Evolutionary conservation across 2,329 filamentous ascomycete species (phyloP).

Genomic region (Aspergillus unguis): DNA sequence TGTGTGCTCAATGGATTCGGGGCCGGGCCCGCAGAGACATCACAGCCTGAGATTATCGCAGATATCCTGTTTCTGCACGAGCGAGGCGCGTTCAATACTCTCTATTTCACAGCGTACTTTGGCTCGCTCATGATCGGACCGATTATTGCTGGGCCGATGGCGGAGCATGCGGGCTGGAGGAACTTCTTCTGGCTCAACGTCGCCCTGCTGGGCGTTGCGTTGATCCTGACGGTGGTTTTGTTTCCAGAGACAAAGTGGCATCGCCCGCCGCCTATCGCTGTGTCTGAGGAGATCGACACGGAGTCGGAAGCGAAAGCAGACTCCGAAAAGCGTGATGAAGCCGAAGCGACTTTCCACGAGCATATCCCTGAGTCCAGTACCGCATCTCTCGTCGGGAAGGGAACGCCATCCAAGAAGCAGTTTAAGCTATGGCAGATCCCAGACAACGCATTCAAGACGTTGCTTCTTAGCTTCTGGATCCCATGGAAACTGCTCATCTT

Average conservation of each 20-base stretch:
- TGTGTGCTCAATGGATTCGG: constrained; percentile 61
- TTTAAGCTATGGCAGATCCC: constrained; percentile 54
- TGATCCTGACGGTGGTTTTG: constrained; percentile 54
- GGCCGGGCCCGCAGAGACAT: constrained; percentile 61
- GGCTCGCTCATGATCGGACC: constrained; percentile 60
- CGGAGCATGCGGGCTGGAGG: constrained; percentile 56
- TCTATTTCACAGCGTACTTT: constrained; percentile 63
- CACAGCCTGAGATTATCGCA: constrained; percentile 61
- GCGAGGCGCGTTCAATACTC: constrained; percentile 59
- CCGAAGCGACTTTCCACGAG: constrained; percentile 10
- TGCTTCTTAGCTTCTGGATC: constrained; percentile 56
- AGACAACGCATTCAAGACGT: constrained; percentile 41
- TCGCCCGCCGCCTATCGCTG: constrained; percentile 38
- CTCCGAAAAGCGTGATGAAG: constrained; percentile 15
- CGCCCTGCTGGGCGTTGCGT: constrained; percentile 49
- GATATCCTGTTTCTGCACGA: constrained; percentile 65
- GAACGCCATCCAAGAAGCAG: constrained; percentile 54
- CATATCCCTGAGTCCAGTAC: neutral
- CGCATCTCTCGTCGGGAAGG: constrained; percentile 55
- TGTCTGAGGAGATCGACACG: neutral
- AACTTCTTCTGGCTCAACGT: constrained; percentile 67
- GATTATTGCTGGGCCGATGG: constrained; percentile 61
- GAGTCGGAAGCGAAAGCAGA: constrained; percentile 5
- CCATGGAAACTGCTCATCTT: constrained; percentile 62
- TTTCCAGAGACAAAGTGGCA: constrained; percentile 64